Percentiles rank a stretch among this genome's conserved stretches.
Conservation (phyloP, 2,329 filamentous ascomycete genomes). For the Hyphodiscus sp. region DNA sequence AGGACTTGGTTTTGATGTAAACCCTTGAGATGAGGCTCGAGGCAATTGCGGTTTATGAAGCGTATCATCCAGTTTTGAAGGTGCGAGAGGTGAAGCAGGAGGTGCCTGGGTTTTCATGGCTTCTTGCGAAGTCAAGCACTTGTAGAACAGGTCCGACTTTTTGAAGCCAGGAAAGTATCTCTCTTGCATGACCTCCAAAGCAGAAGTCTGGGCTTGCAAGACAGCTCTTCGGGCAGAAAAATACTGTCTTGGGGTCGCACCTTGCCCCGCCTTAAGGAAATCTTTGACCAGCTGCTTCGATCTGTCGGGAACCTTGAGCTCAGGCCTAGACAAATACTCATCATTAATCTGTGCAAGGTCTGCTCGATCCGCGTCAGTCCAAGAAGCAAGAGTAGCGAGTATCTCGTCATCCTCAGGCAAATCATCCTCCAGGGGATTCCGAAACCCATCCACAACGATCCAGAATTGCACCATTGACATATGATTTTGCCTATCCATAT, state of each 20-base stretch:
- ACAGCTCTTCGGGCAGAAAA: conserved; percentile 75
- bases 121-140: conserved; percentile 87
- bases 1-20: conserved; percentile 36
- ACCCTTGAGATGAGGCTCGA: conserved; percentile 27
- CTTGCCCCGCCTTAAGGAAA: conserved; percentile 72
- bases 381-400: conserved; percentile 56
- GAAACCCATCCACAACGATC: conserved; percentile 94
- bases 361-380: conserved; percentile 76
- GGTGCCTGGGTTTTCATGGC: conserved; percentile 36
- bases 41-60: conserved; percentile 25
- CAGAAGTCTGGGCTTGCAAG: conserved; percentile 71
- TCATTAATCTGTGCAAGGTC: conserved; percentile 91
- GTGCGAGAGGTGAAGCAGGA: conserved; percentile 18
- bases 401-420: conserved; percentile 59
- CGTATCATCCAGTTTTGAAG: conserved; percentile 33
- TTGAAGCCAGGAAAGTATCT: conserved; percentile 81
- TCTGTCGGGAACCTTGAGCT: conserved; percentile 68
- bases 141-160: conserved; percentile 90
- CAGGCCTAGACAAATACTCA: conserved; percentile 75
- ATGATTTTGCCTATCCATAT: conserved; percentile 85
- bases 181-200: conserved; percentile 77
- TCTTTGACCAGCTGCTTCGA: conserved; percentile 64
- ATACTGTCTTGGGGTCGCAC: conserved; percentile 75
- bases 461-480: conserved; percentile 96
- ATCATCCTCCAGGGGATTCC: conserved; percentile 86